Evolutionary conservation across 257 asterid species (phyloP).

Genomic region (Plantago major): DNA sequence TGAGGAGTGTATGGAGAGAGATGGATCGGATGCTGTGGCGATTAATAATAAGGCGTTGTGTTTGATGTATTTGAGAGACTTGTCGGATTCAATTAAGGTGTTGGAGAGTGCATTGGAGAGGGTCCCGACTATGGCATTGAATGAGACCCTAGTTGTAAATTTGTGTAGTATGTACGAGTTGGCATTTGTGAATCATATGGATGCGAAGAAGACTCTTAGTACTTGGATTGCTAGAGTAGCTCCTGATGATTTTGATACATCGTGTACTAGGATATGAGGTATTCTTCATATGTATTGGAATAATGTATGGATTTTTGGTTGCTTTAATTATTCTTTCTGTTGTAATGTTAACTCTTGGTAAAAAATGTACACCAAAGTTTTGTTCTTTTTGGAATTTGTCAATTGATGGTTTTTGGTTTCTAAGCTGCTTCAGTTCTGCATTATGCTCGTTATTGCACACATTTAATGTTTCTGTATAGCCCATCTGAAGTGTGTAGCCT

Average conservation of each 20-base stretch:
- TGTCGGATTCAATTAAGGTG: slow-evolving; percentile 87
- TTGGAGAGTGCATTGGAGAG: slow-evolving; percentile 93
- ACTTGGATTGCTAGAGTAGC: slow-evolving; percentile 98
- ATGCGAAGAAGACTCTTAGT: slow-evolving; percentile 80
- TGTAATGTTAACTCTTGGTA: slow-evolving; percentile 15
- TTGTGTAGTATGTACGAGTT: slow-evolving; percentile 97
- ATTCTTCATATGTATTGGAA: slow-evolving; percentile 14
- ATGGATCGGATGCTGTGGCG: slow-evolving; percentile 72
- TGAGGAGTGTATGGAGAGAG: slow-evolving; percentile 82
- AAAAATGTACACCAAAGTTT: not conserved
- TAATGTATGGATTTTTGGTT: slow-evolving; percentile 11
- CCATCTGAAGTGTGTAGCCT: no score
- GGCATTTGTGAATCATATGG: slow-evolving; percentile 89
- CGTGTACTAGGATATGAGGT: slow-evolving; percentile 84
- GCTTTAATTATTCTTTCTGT: slow-evolving; percentile 19
- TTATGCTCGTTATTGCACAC: no score
- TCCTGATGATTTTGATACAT: slow-evolving; percentile 89
- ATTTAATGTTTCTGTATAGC: no score
- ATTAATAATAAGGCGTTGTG: slow-evolving; percentile 89
- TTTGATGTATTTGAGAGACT: slow-evolving; percentile 96
- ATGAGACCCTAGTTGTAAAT: slow-evolving; percentile 87
- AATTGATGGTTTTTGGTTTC: no score
- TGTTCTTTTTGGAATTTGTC: no score
- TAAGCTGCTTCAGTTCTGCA: no score
- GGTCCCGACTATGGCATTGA: slow-evolving; percentile 79